These are phyloP conservation scores for Ascochyta viciae-villosae DNA, from an alignment of 2,329 filamentous ascomycete genomes.

Conservation along the genomic window DNA sequence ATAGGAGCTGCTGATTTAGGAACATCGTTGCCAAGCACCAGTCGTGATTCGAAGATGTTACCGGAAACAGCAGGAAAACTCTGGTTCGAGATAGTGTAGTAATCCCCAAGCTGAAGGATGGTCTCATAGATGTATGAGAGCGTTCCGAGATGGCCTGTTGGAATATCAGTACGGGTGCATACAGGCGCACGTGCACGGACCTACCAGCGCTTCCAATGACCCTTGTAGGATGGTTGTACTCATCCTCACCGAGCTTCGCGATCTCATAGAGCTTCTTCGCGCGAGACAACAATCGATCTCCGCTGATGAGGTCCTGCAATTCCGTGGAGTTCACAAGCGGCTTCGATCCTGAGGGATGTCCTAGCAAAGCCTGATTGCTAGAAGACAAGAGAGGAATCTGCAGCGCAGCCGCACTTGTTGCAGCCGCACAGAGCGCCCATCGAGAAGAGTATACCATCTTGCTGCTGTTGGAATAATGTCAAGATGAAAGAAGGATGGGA, in stretches of 20 bases:
- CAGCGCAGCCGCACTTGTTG: slow-evolving; percentile 34
- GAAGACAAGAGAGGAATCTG: slow-evolving; percentile 42
- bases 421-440: slow-evolving; percentile 39
- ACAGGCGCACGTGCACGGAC: slow-evolving; percentile 22
- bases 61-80: slow-evolving; percentile 47
- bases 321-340: slow-evolving; percentile 45
- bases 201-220: slow-evolving; percentile 48
- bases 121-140: slow-evolving; percentile 50
- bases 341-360: slow-evolving; percentile 33
- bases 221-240: slow-evolving; percentile 54
- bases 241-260: slow-evolving; percentile 51
- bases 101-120: slow-evolving; percentile 47
- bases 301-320: slow-evolving; percentile 46
- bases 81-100: slow-evolving; percentile 51
- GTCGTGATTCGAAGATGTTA: slow-evolving; percentile 46
- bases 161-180: slow-evolving; percentile 14
- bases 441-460: slow-evolving; percentile 39
- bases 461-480: slow-evolving; percentile 4
- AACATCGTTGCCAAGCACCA: slow-evolving; percentile 44
- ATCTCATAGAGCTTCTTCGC: slow-evolving; percentile 50
- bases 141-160: slow-evolving; percentile 43
- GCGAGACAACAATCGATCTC: slow-evolving; percentile 40
- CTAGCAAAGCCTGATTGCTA: slow-evolving; percentile 32
- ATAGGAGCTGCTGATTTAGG: slow-evolving; percentile 46
- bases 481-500: slow-evolving; percentile 18